Evolutionary conservation across 371 early-diverging fungal genomes (phyloP).

Genomic region (Mucor indicus): DNA sequence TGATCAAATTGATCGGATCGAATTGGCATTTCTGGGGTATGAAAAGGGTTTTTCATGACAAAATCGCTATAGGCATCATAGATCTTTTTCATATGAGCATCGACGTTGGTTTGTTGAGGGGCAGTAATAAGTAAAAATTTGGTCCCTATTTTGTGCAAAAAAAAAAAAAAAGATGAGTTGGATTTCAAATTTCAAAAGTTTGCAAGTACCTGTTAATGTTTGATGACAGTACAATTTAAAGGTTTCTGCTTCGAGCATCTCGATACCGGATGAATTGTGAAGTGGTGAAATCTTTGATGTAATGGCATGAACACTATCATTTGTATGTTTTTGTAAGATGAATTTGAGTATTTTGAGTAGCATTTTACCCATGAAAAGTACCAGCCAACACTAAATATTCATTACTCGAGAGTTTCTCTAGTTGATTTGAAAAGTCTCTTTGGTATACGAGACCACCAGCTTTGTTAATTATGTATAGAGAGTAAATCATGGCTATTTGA

Average conservation of each 20-base stretch:
- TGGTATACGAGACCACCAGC: constrained; percentile 95
- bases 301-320: constrained; percentile 89
- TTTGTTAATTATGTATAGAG: constrained; percentile 94
- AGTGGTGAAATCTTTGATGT: constrained; percentile 91
- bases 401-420: constrained; percentile 84
- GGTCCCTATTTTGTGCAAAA: constrained; percentile 58
- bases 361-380: constrained; percentile 89
- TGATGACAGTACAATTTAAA: constrained; percentile 92
- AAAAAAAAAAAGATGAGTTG: neutral
- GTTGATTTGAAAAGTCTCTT: constrained; percentile 81
- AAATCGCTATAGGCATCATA: constrained; percentile 94
- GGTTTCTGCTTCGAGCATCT: constrained; percentile 87
- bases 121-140: constrained; percentile 91
- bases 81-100: constrained; percentile 68
- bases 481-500: constrained; percentile 95
- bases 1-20: constrained; percentile 94
- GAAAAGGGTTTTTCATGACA: constrained; percentile 98
- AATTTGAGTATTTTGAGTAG: too few species aligned
- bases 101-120: constrained; percentile 70
- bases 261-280: constrained; percentile 78
- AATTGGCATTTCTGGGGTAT: constrained; percentile 99
- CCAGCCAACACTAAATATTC: constrained; percentile 96
- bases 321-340: too few species aligned
- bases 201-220: constrained; percentile 80
- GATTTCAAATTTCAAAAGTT: too few species aligned